Base-by-base conservation (phyloP, 306 rosid species). In the Begonia masoniana region DNA sequence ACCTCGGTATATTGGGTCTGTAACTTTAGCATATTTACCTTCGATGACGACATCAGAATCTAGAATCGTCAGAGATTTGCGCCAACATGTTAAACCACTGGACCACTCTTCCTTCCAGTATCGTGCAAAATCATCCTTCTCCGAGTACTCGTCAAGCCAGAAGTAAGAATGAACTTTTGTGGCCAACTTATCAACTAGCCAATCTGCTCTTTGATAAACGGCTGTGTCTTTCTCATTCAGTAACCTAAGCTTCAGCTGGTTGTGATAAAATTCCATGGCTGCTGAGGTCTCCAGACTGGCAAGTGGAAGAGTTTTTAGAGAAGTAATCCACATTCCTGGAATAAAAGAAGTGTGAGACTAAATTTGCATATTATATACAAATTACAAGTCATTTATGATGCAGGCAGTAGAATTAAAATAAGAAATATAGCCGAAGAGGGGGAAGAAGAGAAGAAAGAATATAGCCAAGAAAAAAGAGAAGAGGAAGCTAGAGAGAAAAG, bases 111-210 rank as follows among this genome's bases (percentile, higher is more conserved):
- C 76, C 76, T 80, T 85, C 84, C 87, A 74, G 62, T 89, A 89
- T 43, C 85, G 78, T 13, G 85, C 88, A 85, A 76, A 82, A 59
- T 73, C 87, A 62, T 76, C 95, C 68, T 80, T 85, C 61, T 65
- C 95, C 0, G 87, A 68, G 79, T 74, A 89, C 77, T 89, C 97
- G 69, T 80, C 95, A 54, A 89, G 95, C 95, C 95, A 85, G 64
- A 85, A 85, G 73, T 80, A 78, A 51, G 97, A 78, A 76, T 78
- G 87, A 56, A 89, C 83, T 70, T 89, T 85, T 10, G 94, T 82
- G 59, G 84, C 74, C 78, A 89, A 67, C 78, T 82, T 89, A 80
- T 82, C 77, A 42, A 82, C 85, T 80, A 89, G 72, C 91, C 85
- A 78, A 72, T 85, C 95, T 8, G 79, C 78, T 23, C 87, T 73